Percentiles rank a stretch among this genome's conserved stretches.
phyloP scores from a whole-genome alignment of 1,284 basidiomycete species.

The Cryptococcus amylolentus region DNA sequence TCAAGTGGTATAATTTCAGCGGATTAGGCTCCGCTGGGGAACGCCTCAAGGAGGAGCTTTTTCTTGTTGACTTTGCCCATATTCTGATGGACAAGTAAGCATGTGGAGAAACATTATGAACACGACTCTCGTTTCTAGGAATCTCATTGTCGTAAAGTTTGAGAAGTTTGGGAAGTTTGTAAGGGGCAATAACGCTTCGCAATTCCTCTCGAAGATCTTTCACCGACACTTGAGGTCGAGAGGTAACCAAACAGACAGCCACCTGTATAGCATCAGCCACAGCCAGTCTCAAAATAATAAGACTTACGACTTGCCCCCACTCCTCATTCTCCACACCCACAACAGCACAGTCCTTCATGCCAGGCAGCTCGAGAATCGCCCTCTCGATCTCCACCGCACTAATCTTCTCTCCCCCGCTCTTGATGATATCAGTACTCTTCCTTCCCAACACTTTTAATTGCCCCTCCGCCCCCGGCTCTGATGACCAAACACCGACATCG shows the following conservation, averaged over 20 bases:
- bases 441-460: slow-evolving; percentile 39
- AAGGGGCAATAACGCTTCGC: slow-evolving; percentile 32
- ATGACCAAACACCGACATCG: slow-evolving; percentile 38
- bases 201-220: slow-evolving; percentile 24
- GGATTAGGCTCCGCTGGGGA: slow-evolving; percentile 24
- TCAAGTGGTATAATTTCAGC: not conserved
- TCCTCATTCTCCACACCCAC: slow-evolving; percentile 41
- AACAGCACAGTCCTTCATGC: slow-evolving; percentile 42
- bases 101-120: not conserved
- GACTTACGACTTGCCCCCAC: slow-evolving; percentile 44
- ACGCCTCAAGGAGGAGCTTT: slow-evolving; percentile 23
- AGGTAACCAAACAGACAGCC: slow-evolving; percentile 26
- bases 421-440: slow-evolving; percentile 39
- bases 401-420: slow-evolving; percentile 45
- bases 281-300: not conserved
- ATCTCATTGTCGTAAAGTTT: slow-evolving; percentile 32
- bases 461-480: slow-evolving; percentile 18
- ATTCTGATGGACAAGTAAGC: slow-evolving; percentile 5
- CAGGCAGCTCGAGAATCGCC: slow-evolving; percentile 37
- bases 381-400: slow-evolving; percentile 45
- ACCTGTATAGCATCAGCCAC: slow-evolving; percentile 10
- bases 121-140: slow-evolving; percentile 33
- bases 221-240: slow-evolving; percentile 15
- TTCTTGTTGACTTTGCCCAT: slow-evolving; percentile 39
- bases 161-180: slow-evolving; percentile 41